These are phyloP conservation scores for Cryptococcus maquisensis DNA, from an alignment of 1,284 basidiomycete genomes.

Conservation along the genomic window DNA sequence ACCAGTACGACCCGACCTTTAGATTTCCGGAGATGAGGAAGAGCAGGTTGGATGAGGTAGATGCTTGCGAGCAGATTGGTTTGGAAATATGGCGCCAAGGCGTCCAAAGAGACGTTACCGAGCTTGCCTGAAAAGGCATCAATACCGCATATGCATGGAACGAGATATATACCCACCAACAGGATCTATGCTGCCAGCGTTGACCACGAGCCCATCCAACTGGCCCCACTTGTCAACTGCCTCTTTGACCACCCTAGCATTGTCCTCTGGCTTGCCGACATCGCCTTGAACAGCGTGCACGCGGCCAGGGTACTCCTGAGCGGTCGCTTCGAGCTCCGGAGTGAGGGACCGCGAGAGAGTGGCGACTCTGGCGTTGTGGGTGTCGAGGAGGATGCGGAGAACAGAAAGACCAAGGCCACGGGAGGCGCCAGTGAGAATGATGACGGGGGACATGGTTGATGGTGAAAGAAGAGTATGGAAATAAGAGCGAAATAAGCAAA, in stretches of 20 bases:
- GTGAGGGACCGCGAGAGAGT: constrained; percentile 52
- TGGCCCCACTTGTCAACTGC: constrained; percentile 50
- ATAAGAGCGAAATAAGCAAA: neutral
- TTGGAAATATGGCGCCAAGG: constrained; percentile 38
- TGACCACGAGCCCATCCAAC: constrained; percentile 52
- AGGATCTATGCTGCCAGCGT: constrained; percentile 52
- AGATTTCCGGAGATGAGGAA: constrained; percentile 50
- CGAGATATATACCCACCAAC: constrained; percentile 27
- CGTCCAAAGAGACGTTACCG: constrained; percentile 21
- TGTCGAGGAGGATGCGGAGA: constrained; percentile 46
- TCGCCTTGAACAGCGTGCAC: constrained; percentile 47
- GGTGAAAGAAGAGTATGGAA: neutral
- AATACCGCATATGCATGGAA: neutral
- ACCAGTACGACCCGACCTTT: constrained; percentile 52
- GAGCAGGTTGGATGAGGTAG: constrained; percentile 50
- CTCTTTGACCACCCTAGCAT: constrained; percentile 34
- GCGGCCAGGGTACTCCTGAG: constrained; percentile 28
- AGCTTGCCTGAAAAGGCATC: constrained; percentile 25
- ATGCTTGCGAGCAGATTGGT: constrained; percentile 54
- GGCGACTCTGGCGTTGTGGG: constrained; percentile 49
- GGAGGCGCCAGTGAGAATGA: constrained; percentile 46
- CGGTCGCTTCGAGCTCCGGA: constrained; percentile 44
- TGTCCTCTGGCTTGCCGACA: constrained; percentile 45
- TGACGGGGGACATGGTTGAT: constrained; percentile 24
- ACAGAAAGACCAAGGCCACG: constrained; percentile 54